A percentile compares a stretch with the other conserved stretches of the same genome.
Conservation (phyloP, 78 protist species). For the Neovahlkampfia damariscottae region DNA sequence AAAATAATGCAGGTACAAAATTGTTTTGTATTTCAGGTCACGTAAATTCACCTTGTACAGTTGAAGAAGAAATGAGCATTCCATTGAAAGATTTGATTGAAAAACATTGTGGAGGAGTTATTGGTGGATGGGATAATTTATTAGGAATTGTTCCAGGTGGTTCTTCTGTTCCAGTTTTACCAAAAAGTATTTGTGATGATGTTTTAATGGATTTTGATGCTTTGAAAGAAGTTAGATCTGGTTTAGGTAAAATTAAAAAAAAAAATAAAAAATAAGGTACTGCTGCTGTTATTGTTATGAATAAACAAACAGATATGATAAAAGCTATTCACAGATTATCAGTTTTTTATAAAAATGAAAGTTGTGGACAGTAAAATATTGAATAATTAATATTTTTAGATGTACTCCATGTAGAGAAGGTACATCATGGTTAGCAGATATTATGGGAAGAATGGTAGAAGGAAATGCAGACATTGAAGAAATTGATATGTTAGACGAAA, state of each 20-base stretch:
- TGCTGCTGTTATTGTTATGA: conserved; percentile 94
- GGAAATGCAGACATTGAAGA: conserved; percentile 87
- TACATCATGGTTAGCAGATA: conserved; percentile 54
- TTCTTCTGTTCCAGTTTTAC: conserved; percentile 85
- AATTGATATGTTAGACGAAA: conserved; percentile 81
- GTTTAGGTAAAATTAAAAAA: too few relatives aligned
- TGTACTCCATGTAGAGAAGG: conserved; percentile 99
- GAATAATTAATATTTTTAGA: not conserved
- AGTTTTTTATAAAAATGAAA: conserved; percentile 87
- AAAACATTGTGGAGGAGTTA: conserved; percentile 87
- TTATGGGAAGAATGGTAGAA: conserved; percentile 68
- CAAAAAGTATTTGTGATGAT: conserved; percentile 65
- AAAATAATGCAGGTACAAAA: conserved; percentile 90
- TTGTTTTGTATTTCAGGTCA: conserved; percentile 82
- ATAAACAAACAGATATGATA: conserved; percentile 73
- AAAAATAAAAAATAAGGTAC: too few relatives aligned
- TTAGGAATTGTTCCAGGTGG: conserved; percentile 93
- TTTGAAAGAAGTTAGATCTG: conserved; percentile 59
- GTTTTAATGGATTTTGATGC: conserved; percentile 96
- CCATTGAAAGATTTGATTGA: conserved; percentile 83
- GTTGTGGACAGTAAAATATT: conserved; percentile 87
- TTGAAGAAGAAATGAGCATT: conserved; percentile 92
- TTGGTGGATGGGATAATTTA: conserved; percentile 97
- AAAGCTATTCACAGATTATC: conserved; percentile 76
- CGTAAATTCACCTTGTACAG: conserved; percentile 92